Base-by-base conservation (phyloP, 139 green algal species). In the Chara braunii region DNA sequence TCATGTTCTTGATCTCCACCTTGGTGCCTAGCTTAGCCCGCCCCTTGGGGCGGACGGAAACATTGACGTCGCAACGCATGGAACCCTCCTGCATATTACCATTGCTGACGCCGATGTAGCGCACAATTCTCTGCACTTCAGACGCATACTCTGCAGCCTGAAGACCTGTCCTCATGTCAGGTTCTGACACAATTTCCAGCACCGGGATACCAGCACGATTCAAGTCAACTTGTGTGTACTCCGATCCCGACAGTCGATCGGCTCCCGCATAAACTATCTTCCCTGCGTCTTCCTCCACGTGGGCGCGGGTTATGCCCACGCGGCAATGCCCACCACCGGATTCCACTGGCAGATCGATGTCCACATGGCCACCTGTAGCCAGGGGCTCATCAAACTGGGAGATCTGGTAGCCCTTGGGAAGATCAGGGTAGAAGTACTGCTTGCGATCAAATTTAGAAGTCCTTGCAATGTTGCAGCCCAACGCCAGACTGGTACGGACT, bases 1-100 rank as follows among this genome's bases (percentile, higher is more conserved):
- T 98, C 88, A 98, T 95, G 82, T 98, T 98, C 74, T 98, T 98
- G 55, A 98, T 81, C 74, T 98, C 92, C 63, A 98, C 91, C 61
- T 95, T 95, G 44, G 91, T 98, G 35, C 92, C 92, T 59, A 95
- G 87, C 30, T 33, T 11, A 6, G 63, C 29, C 42, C 37, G 24
- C 9, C 45, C 83, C 76, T 43, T 40, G 2, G 58, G 64, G 5
- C 73, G 65, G 32, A 85, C 60, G 14, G 79, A 89, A 34, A 96
- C 81, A 74, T 96, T 95, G 5, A 96, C 90, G 66, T 95, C 89
- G 64, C 86, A 96, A 11, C 91, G 80, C 85, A 96, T 90, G 36
- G 78, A 87, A 1, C 70, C 76, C 43, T 78, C 44, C 28, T 76
- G 63, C 90, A 96, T 95, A 80, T 94, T 90, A 60, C 88, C 91